Base-by-base conservation (phyloP, 2,329 filamentous ascomycete species). In the Alternaria angustiovoidea region DNA sequence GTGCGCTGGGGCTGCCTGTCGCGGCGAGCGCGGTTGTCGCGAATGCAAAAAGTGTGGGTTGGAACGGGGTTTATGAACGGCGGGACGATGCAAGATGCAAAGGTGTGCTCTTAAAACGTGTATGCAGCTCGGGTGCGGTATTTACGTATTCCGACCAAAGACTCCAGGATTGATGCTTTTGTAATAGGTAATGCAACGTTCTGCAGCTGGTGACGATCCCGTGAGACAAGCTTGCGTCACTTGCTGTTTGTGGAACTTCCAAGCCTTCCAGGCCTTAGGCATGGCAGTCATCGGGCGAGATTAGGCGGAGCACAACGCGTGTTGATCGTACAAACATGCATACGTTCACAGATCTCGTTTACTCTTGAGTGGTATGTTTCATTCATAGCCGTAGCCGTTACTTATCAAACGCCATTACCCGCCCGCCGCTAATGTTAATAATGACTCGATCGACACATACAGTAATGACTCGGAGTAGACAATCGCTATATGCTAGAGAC, bases 21-120 rank as follows among this genome's bases (percentile, higher is more conserved):
- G 69, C 67, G 67, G 64, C 49, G 61, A 56, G 53, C 59, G 65
- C 65, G 65, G 63, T 62, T 67, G 46, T 59, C 44, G 57, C 57
- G 46, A 59, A n/a, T 51, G 52, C n/a, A 55, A 51, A 42, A 24
- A 39, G 30, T 26, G 36, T 43, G 24, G 49, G 24, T 42, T 36
- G 46, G 34, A 22, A 26, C 30, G 44, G 32, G 41, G n/a, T 34
- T 49, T 49, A 3, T 38, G 34, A 39, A 38, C 28, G n/a, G 20
- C 1, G n/a, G n/a, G 53, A 44, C n/a, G 28, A 38, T 22, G 47
- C n/a, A n/a, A 38, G 28, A 26, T 41, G 32, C 26, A 32, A 39
- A 38, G 32, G 5, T 11, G 28, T 14, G 9, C 24, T 24, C 14
- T 34, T 22, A n/a, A 44, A 32, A 36, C n/a, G 28, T 20, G 30